Conservation (phyloP, 169 alveolate genomes). For the Sarcocystis neurona region DNA sequence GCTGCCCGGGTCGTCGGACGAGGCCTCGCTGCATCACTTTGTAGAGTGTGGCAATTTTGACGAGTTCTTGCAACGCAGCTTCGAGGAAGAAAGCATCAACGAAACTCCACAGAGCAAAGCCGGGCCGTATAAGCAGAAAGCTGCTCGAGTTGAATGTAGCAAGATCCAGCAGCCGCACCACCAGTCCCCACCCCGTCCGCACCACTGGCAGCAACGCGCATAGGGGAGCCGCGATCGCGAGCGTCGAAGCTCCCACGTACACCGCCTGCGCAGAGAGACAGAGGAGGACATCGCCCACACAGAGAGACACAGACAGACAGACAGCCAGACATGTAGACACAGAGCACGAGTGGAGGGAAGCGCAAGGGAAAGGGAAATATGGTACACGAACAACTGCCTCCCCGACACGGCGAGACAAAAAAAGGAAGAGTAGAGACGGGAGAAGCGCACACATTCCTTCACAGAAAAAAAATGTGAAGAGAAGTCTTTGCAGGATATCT, state of each 20-base stretch:
- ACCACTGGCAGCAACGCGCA: constrained; percentile 29
- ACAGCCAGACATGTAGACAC: neutral
- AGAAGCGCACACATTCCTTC: neutral
- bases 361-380: too few species aligned
- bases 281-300: neutral
- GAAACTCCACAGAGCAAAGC: constrained; percentile 43
- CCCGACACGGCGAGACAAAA: neutral
- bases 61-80: constrained; percentile 19
- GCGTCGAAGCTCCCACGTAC: constrained; percentile 35
- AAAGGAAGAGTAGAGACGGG: neutral
- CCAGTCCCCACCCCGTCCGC: constrained; percentile 46
- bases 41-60: constrained; percentile 18
- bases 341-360: neutral
- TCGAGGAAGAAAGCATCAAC: constrained; percentile 25
- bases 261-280: neutral
- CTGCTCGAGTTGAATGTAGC: neutral
- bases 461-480: too few species aligned
- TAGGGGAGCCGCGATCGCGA: constrained; percentile 27
- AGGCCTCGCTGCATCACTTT: neutral
- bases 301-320: neutral
- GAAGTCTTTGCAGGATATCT: too few species aligned
- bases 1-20: constrained; percentile 5
- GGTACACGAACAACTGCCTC: neutral
- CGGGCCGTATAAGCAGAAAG: constrained; percentile 14
- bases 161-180: constrained; percentile 34